Evolutionary conservation across 1,139 yeast genomes (phyloP), one percentile per base, ranked within the genome.

Genomic region (Geotrichum phurueaensis): DNA sequence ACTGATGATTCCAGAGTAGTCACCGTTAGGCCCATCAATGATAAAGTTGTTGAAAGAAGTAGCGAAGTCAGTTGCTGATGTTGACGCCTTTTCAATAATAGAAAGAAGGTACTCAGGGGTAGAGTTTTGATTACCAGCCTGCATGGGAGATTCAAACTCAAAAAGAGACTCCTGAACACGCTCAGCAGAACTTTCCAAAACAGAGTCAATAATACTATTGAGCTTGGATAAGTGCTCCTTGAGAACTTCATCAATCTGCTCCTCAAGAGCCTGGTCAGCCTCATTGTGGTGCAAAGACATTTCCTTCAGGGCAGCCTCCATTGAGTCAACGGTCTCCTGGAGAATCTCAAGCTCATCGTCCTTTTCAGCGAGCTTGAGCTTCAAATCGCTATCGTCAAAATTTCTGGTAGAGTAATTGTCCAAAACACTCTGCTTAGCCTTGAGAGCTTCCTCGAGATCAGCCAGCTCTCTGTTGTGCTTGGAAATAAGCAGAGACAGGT

Each of bases 291-390:
- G 69, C 52, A 74, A 58, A 23, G 71, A 67, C 58, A 85, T 75
- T 29, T 80, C 79, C 0, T 85, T 84, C 60, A 89, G 77, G 0
- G 95, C 89, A 64, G 83, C 83, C 65, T 88, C 96, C 81, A 89
- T 83, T 29, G 71, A 70, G 60, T 66, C 62, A 51, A 73, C 66
- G 1, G 90, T 85, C 71, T 87, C 92, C 68, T 86, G 90, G 48
- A 88, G 81, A 65, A 89, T 87, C 71, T 87, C 96, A 60, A 89
- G 75, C 70, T 89, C 96, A 61, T 87, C 85, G 62, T 89, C 95
- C 70, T 85, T 87, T 61, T 85, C 92, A 64, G 76, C 81, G 64
- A 88, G 76, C 64, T 77, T 75, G 1, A 77, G 76, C 66, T 82
- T 81, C 58, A 84, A 74, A 9, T 74, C 73, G n/a, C 68, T 68